Percentiles rank a stretch among this genome's conserved stretches.
Evolutionary conservation across 257 asterid genomes (phyloP).

Genomic region (Parsonsia alboflavescens): DNA sequence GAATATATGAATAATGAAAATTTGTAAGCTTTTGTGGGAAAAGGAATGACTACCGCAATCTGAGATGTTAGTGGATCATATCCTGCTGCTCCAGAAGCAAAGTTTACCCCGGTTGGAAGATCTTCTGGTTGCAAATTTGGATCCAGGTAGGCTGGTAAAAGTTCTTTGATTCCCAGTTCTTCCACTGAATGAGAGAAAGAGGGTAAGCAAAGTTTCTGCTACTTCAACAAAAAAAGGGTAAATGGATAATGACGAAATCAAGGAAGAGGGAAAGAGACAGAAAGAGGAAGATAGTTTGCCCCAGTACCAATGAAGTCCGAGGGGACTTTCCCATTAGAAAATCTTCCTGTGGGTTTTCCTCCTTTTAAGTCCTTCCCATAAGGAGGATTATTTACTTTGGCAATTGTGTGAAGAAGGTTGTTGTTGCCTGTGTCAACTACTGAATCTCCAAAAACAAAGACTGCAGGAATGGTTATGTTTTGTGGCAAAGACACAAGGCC

Average conservation of each 20-base stretch:
- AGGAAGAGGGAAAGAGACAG: neutral
- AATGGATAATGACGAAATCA: neutral
- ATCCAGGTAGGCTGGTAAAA: conserved; percentile 54
- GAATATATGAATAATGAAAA: neutral
- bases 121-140: conserved; percentile 43
- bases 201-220: neutral
- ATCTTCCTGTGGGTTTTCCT: conserved; percentile 60
- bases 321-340: conserved; percentile 58
- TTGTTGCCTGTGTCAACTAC: conserved; percentile 60
- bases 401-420: conserved; percentile 35
- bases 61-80: conserved; percentile 56
- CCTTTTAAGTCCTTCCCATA: conserved; percentile 61
- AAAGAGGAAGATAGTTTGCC: neutral
- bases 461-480: conserved; percentile 33
- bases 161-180: conserved; percentile 49
- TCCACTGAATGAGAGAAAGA: conserved; percentile 31
- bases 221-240: neutral
- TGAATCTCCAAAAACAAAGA: conserved; percentile 58
- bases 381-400: conserved; percentile 46
- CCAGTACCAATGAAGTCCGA: conserved; percentile 51
- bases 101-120: conserved; percentile 66
- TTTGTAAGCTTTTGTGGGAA: neutral
- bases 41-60: conserved; percentile 22
- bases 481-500: conserved; percentile 24
- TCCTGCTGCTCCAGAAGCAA: conserved; percentile 68